Base-by-base conservation (phyloP, 768 basidiomycete genomes). In the Pleurotus ostreatus region DNA sequence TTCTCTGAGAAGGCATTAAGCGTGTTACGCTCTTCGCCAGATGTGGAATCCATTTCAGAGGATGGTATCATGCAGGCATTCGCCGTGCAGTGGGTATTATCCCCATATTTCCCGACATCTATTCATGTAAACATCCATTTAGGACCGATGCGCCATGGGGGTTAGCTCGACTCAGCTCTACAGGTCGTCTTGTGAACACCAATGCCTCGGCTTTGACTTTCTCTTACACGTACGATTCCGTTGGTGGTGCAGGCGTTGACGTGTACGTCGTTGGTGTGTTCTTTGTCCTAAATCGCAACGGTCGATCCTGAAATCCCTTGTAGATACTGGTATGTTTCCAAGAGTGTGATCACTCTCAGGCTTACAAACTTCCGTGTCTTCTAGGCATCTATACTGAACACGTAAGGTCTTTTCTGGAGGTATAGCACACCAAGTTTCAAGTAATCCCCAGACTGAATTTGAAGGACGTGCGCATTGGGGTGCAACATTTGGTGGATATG, bases 391-490 rank as follows among this genome's bases (percentile, higher is more conserved):
- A 57, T 46, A 59, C 55, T 16, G 55, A 23, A 26, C 68, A 69
- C 56, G 67, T 68, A 58, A 12, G 66, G 1, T 54, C 13, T 16
- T 8, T 26, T 22, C 49, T 38, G 13, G 30, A 15, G 15, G 25
- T 11, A 1, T 45, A 16, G 9, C 26, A 16, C 20, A 25, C 20
- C 37, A 11, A 13, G 15, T 43, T 41, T 46, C 11, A 58, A 15
- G 41, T 18, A 3, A 4, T 23, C 38, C 16, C 11, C 58, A 75
- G 74, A 48, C 46, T 9, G 60, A 73, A 55, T 79, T 79, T 55
- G 73, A 66, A 55, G 76, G 74, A 2, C 75, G 78, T 38, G 77
- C 76, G 8, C 59, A 52, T 13, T 76, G 72, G 71, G 78, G 76
- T 6, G 62, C 65, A 2, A 72, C 68, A 30, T 74, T 76, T 54